Evolutionary conservation across 2,329 filamentous ascomycete genomes (phyloP).

Genomic region (Teratosphaeria gauchensis): DNA sequence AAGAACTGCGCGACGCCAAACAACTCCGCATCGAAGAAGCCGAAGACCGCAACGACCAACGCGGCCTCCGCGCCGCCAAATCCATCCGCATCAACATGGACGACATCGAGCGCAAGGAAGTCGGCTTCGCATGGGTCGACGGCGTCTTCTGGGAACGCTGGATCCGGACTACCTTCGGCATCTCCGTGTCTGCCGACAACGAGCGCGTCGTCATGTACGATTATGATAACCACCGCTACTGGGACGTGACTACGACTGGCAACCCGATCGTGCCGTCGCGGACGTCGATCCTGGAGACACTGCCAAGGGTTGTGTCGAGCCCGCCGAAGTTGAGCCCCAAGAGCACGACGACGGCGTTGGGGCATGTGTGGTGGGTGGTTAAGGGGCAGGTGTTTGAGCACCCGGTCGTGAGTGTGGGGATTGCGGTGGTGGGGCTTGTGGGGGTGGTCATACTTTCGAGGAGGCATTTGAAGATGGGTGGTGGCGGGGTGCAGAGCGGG

Average conservation of each 20-base stretch:
- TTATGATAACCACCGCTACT: slow-evolving; percentile 88
- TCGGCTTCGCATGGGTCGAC: slow-evolving; percentile 95
- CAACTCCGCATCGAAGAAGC: slow-evolving; percentile 94
- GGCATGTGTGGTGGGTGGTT: slow-evolving; percentile 53
- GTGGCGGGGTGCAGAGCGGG: slow-evolving; percentile 7
- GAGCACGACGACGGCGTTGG: slow-evolving; percentile 62
- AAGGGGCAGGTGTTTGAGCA: slow-evolving; percentile 34
- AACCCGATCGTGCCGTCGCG: slow-evolving; percentile 83
- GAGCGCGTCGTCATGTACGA: slow-evolving; percentile 95
- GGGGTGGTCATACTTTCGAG: slow-evolving; percentile 16
- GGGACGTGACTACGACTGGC: slow-evolving; percentile 83
- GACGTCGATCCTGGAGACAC: slow-evolving; percentile 81
- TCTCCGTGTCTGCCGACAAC: slow-evolving; percentile 70
- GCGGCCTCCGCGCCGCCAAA: slow-evolving; percentile 78
- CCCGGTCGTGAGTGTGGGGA: slow-evolving; percentile 40
- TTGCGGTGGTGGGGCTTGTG: slow-evolving; percentile 44
- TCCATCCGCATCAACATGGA: slow-evolving; percentile 86
- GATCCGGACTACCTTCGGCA: slow-evolving; percentile 89
- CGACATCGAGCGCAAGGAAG: slow-evolving; percentile 74
- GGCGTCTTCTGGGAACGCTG: slow-evolving; percentile 96
- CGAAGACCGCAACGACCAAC: slow-evolving; percentile 82
- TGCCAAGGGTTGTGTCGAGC: slow-evolving; percentile 59
- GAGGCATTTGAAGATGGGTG: slow-evolving; percentile 19
- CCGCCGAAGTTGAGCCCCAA: slow-evolving; percentile 66
- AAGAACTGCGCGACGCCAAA: slow-evolving; percentile 89